Conservation (phyloP, 768 basidiomycete genomes). For the Phaffia tasmanica region DNA sequence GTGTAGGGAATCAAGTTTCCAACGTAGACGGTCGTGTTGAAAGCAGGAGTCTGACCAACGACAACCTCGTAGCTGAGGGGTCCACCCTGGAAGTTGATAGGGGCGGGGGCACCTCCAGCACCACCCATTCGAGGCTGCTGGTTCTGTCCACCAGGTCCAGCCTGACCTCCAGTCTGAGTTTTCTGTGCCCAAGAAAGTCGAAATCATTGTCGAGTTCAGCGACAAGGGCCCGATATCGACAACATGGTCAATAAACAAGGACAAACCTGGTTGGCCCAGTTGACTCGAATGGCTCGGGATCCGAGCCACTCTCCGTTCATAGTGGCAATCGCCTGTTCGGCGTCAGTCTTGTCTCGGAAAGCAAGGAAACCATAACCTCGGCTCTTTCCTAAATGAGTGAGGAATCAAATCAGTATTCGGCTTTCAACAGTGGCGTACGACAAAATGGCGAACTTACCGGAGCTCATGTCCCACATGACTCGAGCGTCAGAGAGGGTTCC, state of each 20-base stretch:
- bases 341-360: conserved; percentile 83
- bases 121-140: conserved; percentile 20
- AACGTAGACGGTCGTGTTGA: conserved; percentile 94
- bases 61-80: conserved; percentile 88
- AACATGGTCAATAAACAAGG: background rate
- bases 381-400: conserved; percentile 12
- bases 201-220: conserved; percentile 1
- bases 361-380: conserved; percentile 27
- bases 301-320: conserved; percentile 99
- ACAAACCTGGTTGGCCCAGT: conserved; percentile 78
- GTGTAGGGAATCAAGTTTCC: conserved; percentile 96
- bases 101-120: conserved; percentile 50
- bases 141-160: conserved; percentile 28
- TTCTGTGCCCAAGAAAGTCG: conserved; percentile 45
- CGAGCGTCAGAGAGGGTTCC: conserved; percentile 92
- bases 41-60: conserved; percentile 80
- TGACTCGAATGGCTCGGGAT: conserved; percentile 93
- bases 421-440: too few relatives aligned
- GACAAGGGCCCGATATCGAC: background rate
- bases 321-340: conserved; percentile 96
- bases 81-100: conserved; percentile 80
- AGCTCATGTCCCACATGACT: conserved; percentile 82
- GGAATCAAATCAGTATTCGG: background rate
- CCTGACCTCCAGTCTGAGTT: conserved; percentile 57
- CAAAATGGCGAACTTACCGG: conserved; percentile 85